Evolutionary conservation across 371 early-diverging fungal species (phyloP), one percentile per base, ranked within the genome.

Genomic region (Chytridium lagenaria): DNA sequence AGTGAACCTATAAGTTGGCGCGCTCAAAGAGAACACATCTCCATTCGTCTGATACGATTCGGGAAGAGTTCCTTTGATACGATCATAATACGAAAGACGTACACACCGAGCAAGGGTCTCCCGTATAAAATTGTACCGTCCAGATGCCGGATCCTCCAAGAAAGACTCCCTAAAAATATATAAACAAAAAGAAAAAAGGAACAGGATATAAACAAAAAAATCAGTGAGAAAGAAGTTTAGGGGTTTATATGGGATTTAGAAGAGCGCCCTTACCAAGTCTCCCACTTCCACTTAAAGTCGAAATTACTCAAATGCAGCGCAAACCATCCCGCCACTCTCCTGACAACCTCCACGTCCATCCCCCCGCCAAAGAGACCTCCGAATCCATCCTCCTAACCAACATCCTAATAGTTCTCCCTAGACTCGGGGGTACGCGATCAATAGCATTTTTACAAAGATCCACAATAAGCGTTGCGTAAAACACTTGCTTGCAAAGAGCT

Each of bases 281-380:
- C 78, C 96, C 96, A 97, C 77, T 92, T 90, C 95, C 95, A 97
- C 59, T 87, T 87, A 80, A 90, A 95, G 2, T 89, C 92, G 87
- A 95, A 94, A 83, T 97, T 96, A 80, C 94, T 94, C 74, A 97
- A 80, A 78, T 95, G 95, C 63, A 92, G 91, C 1, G 93, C 88
- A 84, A 97, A 92, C 94, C 93, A 95, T 68, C 88, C 89, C 72
- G 89, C 88, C 50, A 95, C 85, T 38, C 96, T 87, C 76, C 88
- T 79, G 31, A 94, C 82, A 74, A 92, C 92, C 80, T 94, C 95
- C n/a, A 90, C 88, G 79, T 97, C 97, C 89, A 93, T 88, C 19
- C 85, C 85, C 79, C 81, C 1, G 57, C 73, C 15, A 52, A 19
- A 7, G 59, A 68, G 33, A 33, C 39, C 19, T 38, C 55, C 16